Evolutionary conservation across 2,329 filamentous ascomycete genomes (phyloP), one percentile per base, ranked within the genome.

Genomic region (Trichothecium sympodiale): DNA sequence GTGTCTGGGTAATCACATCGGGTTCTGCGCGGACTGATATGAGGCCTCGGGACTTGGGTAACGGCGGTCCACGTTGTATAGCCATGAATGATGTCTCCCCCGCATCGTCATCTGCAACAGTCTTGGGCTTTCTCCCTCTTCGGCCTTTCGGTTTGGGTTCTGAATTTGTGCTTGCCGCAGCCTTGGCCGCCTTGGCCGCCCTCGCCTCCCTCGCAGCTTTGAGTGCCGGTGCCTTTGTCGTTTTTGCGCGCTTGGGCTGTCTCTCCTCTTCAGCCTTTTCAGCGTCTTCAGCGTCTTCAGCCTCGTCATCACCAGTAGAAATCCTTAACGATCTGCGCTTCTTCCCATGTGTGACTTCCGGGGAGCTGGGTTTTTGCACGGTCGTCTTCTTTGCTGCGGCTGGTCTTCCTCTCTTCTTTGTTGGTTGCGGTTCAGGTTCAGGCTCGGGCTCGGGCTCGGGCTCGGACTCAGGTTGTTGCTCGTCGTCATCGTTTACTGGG

Each of bases 1-100:
- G 78, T 34, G 80, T 83, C 31, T 67, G 71, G 20, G 66, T 65
- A 42, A 73, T 63, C 17, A 60, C 64, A 36, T 77, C 67, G 1
- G 62, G 55, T 8, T 64, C 63, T 23, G 62, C 62, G 29, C 68
- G 65, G 35, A 66, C 53, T 34, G 71, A 71, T 17, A 74, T 64
- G 9, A 77, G 59, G 2, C 71, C 70, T 15, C 69, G 67, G 28
- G 63, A 58, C 46, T 65, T 72, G 35, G 72, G 71, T 35, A 75
- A 57, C 0, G 72, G 72, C 2, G 72, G 71, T 0, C 69, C 69
- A 8, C 66, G 67, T 27, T 71, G 68, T 8, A 74, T 56, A 3
- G 65, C 66, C 17, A 62, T 49, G 12, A 64, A 54, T 0, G 64
- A 67, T 7, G 64, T 60, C 26, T 73, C 71, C 8, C 54, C 56